Conservation (phyloP, 306 rosid species). For the Argentina anserina region DNA sequence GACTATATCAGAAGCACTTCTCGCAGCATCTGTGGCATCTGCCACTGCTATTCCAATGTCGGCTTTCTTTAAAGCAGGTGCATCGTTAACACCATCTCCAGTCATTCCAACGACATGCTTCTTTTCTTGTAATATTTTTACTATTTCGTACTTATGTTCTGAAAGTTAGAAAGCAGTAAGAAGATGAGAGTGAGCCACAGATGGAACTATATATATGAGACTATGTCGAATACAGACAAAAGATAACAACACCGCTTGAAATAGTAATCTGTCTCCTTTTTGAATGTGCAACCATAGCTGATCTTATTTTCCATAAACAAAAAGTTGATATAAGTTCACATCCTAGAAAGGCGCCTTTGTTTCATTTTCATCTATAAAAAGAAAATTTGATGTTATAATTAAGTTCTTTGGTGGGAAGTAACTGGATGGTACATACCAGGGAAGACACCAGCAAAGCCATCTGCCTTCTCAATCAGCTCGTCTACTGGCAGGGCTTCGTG, state of each 20-base stretch:
- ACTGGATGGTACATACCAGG: slow-evolving; percentile 48
- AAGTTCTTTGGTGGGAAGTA: neutral
- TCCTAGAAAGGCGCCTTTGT: neutral
- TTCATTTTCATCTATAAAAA: neutral
- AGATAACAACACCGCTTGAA: neutral
- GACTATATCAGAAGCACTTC: slow-evolving; percentile 80
- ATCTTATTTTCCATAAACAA: neutral
- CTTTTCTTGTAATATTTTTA: slow-evolving; percentile 76
- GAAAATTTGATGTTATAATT: neutral
- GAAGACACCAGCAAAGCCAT: slow-evolving; percentile 89
- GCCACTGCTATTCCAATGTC: slow-evolving; percentile 92
- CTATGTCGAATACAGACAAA: neutral
- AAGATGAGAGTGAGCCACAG: neutral
- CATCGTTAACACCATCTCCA: slow-evolving; percentile 90
- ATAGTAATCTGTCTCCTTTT: neutral
- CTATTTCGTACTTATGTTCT: slow-evolving; percentile 87
- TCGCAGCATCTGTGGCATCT: slow-evolving; percentile 87
- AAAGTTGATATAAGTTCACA: neutral
- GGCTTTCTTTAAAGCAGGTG: slow-evolving; percentile 89
- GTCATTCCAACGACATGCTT: slow-evolving; percentile 88
- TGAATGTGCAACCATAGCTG: neutral
- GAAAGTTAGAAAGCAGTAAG: slow-evolving; percentile 31
- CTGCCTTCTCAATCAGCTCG: slow-evolving; percentile 83
- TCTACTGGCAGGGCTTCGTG: slow-evolving; percentile 72
- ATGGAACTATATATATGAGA: neutral